Conservation (phyloP, 1,284 basidiomycete genomes). For the Tausonia pullulans region DNA sequence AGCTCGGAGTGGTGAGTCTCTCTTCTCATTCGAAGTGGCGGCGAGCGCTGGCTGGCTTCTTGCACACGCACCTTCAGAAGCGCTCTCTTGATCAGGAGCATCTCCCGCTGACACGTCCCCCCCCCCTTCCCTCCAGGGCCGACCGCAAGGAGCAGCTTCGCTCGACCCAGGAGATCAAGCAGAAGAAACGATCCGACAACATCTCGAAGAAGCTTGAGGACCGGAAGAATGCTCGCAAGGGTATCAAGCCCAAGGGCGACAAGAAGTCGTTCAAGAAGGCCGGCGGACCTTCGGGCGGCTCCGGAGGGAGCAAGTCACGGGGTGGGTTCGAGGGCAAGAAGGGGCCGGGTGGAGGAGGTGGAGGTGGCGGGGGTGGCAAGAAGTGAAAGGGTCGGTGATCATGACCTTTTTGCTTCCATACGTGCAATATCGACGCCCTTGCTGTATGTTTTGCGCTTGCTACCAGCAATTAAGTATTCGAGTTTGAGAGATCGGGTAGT, state of each 20-base stretch:
- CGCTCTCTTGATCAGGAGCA: not conserved
- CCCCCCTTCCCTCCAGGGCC: constrained; percentile 43
- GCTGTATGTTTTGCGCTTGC: no score
- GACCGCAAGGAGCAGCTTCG: constrained; percentile 67
- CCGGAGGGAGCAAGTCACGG: not conserved
- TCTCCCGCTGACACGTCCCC: not conserved
- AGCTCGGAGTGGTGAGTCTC: constrained; percentile 66
- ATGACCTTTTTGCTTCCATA: no score
- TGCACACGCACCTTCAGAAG: not conserved
- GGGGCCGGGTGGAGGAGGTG: constrained; percentile 5
- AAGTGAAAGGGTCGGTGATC: not conserved
- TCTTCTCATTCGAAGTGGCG: not conserved
- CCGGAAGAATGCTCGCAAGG: constrained; percentile 60
- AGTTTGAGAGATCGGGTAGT: no score
- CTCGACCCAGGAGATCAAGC: constrained; percentile 61
- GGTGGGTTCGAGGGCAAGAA: constrained; percentile 18
- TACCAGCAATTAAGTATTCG: no score
- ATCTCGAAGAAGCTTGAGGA: constrained; percentile 69
- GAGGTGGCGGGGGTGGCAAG: not conserved
- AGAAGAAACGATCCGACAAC: constrained; percentile 81
- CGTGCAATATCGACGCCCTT: no score
- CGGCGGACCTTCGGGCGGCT: not conserved
- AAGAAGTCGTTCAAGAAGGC: constrained; percentile 37
- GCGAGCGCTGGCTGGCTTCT: not conserved
- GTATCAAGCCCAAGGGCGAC: constrained; percentile 42